A percentile compares a stretch with the other conserved stretches of the same genome.
Conservation (phyloP, 208 protist genomes). For the Trypanosoma avium region DNA sequence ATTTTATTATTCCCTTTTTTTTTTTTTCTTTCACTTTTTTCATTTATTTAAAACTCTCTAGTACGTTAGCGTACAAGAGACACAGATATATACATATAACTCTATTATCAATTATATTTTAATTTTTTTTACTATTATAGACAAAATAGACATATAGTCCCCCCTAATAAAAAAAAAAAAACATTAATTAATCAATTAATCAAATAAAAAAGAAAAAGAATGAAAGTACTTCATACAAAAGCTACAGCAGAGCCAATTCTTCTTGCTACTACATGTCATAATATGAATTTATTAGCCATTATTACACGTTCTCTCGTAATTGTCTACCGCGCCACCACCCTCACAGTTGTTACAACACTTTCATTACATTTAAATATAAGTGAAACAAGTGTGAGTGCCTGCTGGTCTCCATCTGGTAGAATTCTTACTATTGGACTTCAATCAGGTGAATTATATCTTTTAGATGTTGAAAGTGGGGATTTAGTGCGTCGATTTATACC, state of each 20-base stretch:
- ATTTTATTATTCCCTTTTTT: neutral
- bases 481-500: constrained; percentile 60
- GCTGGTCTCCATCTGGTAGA: constrained; percentile 75
- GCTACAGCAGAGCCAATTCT: constrained; percentile 61
- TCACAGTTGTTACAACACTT: constrained; percentile 61
- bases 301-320: constrained; percentile 50
- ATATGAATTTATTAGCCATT: constrained; percentile 76
- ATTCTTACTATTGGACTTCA: constrained; percentile 62
- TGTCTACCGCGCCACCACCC: constrained; percentile 79
- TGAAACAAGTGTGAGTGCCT: constrained; percentile 25
- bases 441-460: constrained; percentile 41
- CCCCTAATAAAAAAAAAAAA: no score
- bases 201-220: constrained; percentile 17
- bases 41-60: neutral
- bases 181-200: no score
- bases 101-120: neutral
- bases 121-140: neutral
- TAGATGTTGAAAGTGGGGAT: constrained; percentile 73
- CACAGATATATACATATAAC: neutral
- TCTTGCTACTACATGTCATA: constrained; percentile 69
- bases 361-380: constrained; percentile 24
- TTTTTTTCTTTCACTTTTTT: neutral
- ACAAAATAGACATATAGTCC: no score
- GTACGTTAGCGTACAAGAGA: no score
- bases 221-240: constrained; percentile 81